phyloP scores from a whole-genome alignment of 192 early-diverging fungal species.

The Coemansia sp. region DNA sequence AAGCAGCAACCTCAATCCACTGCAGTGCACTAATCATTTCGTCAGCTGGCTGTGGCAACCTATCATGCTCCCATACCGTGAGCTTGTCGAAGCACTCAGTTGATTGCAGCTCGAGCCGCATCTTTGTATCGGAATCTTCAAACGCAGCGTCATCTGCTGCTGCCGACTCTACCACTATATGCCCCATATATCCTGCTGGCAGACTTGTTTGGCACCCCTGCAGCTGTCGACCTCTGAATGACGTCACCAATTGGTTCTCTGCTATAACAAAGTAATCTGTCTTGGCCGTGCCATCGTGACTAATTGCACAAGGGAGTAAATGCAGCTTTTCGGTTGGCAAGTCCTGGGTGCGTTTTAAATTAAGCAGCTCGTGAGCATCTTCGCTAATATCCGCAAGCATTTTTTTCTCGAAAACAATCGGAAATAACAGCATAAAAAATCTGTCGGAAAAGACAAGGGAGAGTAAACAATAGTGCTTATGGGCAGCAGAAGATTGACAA shows the following conservation, averaged over 20 bases:
- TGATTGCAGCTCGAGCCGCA: slow-evolving; percentile 20
- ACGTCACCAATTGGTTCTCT: slow-evolving; percentile 9
- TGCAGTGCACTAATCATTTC: slow-evolving; percentile 37
- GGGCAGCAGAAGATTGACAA: no score
- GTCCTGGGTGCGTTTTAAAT: slow-evolving; percentile 3
- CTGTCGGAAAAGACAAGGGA: no score
- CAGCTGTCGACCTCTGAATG: slow-evolving; percentile 47
- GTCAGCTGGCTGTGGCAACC: slow-evolving; percentile 25
- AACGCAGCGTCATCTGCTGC: neutral
- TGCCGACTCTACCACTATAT: slow-evolving; percentile 23
- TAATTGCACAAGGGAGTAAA: slow-evolving; percentile 33
- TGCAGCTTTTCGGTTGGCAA: slow-evolving; percentile 6
- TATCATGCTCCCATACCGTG: slow-evolving; percentile 49
- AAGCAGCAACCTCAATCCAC: slow-evolving; percentile 31
- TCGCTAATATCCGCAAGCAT: neutral
- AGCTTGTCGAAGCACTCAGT: slow-evolving; percentile 19
- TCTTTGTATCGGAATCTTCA: slow-evolving; percentile 9
- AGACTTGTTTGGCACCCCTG: slow-evolving; percentile 21
- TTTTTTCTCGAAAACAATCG: neutral
- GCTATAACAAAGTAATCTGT: slow-evolving; percentile 23
- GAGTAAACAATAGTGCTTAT: no score
- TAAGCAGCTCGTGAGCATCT: slow-evolving; percentile 11
- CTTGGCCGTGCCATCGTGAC: slow-evolving; percentile 36
- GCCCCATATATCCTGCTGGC: slow-evolving; percentile 24
- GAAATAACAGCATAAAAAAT: no score